Base-by-base conservation (phyloP, 2,329 filamentous ascomycete genomes). In the Elsinoe ampelina region DNA sequence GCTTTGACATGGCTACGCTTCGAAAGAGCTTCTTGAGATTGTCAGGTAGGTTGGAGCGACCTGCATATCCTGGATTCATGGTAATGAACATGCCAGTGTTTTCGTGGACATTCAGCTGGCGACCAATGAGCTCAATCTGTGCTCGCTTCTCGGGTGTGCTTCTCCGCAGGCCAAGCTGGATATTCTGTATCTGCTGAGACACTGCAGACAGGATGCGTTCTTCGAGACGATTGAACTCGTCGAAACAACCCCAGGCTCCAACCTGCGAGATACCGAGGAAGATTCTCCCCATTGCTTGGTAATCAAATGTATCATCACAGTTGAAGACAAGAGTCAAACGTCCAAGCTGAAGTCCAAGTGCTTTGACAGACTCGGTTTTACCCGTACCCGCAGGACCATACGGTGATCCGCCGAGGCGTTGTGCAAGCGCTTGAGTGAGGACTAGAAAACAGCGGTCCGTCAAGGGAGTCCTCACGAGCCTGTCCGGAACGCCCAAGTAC, bases 51-150 rank as follows among this genome's bases (percentile, higher is more conserved):
- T 98, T 98, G 51, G 93, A 99, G 72, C 93, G 89, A 58, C 93
- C 93, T 55, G 93, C 93, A 73, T 99, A 99, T 54, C 93, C 93
- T 70, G 93, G 93, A 71, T 99, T 99, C 95, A 99, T 98, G 38
- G 93, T 99, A 70, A 99, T 98, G 77, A 99, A 99, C 69, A 99
- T 93, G 64, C 93, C 93, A 52, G 95, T 97, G 69, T 96, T 95
- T 60, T 81, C 79, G 66, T 95, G 95, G 63, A 99, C 93, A 61
- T 80, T 83, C 48, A 98, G 80, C 64, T 95, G 90, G 57, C 93
- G 87, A 50, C 92, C 92, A 55, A 97, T 87, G 17, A 99, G 78
- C 70, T 98, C 93, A 64, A 98, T 97, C 68, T 96, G 87, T 1
- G 89, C 79, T 68, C 88, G 89, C 5, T 86, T 82, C 64, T 96